phyloP scores from a whole-genome alignment of 768 basidiomycete genomes.

The Macrolepiota albuminosa region DNA sequence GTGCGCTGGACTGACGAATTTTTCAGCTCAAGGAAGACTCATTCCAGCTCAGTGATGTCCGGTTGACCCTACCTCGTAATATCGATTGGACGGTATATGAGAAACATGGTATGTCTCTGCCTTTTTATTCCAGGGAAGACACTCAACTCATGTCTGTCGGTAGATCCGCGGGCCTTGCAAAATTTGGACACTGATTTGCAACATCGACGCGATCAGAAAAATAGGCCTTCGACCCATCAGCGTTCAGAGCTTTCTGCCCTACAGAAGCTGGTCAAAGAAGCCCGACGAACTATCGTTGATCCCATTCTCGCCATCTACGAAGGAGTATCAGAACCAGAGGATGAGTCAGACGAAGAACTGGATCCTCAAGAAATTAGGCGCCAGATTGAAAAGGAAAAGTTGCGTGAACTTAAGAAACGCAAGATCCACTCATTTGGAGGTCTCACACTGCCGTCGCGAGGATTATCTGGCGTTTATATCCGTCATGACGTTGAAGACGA shows the following conservation, averaged over 20 bases:
- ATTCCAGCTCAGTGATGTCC: constrained; percentile 40
- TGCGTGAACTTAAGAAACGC: constrained; percentile 52
- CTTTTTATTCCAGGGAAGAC: background rate
- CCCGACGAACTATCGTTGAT: constrained; percentile 47
- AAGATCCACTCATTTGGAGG: constrained; percentile 33
- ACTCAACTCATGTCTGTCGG: background rate
- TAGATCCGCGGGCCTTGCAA: constrained; percentile 54
- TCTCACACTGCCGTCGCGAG: constrained; percentile 25
- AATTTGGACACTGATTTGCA: constrained; percentile 36
- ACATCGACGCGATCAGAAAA: constrained; percentile 26
- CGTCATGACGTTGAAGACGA: constrained; percentile 57
- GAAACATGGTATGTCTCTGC: constrained; percentile 41
- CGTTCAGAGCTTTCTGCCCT: constrained; percentile 16
- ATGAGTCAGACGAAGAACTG: constrained; percentile 29
- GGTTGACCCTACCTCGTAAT: constrained; percentile 38
- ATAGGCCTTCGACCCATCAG: constrained; percentile 7
- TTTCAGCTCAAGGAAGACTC: constrained; percentile 8
- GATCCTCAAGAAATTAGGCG: constrained; percentile 38
- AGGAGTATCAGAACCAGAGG: constrained; percentile 30
- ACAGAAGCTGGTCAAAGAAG: constrained; percentile 22
- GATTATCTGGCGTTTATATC: constrained; percentile 41
- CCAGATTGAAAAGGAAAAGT: constrained; percentile 45
- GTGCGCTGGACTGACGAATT: background rate
- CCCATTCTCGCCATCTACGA: constrained; percentile 35
- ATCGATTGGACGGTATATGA: constrained; percentile 63